Evolutionary conservation across 2,329 filamentous ascomycete species (phyloP).

Genomic region (Metarhizium album): DNA sequence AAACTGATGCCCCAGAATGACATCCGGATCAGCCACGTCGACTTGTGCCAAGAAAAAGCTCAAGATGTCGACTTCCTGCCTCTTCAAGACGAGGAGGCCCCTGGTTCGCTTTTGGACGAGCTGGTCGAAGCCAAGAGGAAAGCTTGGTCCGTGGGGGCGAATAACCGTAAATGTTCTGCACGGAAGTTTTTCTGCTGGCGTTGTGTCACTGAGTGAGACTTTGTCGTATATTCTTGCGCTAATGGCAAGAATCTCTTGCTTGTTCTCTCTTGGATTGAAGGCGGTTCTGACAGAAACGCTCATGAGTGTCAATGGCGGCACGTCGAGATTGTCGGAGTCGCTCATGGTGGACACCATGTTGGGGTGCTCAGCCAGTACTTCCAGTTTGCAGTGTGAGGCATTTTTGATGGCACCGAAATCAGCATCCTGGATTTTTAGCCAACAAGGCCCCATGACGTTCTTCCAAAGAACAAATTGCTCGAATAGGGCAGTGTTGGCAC

Average conservation of each 20-base stretch:
- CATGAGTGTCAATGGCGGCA: conserved; percentile 90
- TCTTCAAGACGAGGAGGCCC: conserved; percentile 70
- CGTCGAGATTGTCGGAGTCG: conserved; percentile 71
- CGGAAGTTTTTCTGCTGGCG: conserved; percentile 75
- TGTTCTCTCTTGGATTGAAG: conserved; percentile 86
- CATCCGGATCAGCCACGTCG: conserved; percentile 82
- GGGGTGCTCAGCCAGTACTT: conserved; percentile 72
- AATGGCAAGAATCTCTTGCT: conserved; percentile 87
- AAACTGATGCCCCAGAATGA: conserved; percentile 87
- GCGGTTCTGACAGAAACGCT: conserved; percentile 80
- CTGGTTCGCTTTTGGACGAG: conserved; percentile 61
- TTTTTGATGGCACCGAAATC: conserved; percentile 81
- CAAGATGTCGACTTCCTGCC: conserved; percentile 74
- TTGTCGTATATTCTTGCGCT: conserved; percentile 91
- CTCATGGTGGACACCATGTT: conserved; percentile 60
- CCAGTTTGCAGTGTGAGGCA: conserved; percentile 93
- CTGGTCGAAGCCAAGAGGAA: conserved; percentile 78
- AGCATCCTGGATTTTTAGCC: conserved; percentile 81
- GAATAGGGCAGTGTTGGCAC: conserved; percentile 85
- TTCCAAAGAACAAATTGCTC: conserved; percentile 99
- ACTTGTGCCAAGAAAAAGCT: conserved; percentile 84
- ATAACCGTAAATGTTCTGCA: conserved; percentile 88
- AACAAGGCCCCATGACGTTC: conserved; percentile 97
- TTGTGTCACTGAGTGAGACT: conserved; percentile 76
- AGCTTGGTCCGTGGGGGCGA: conserved; percentile 63